A percentile compares a stretch with the other conserved stretches of the same genome.
These are phyloP conservation scores for Phaseolus coccineus DNA, from an alignment of 331 rosid genomes.

Conservation along the genomic window DNA sequence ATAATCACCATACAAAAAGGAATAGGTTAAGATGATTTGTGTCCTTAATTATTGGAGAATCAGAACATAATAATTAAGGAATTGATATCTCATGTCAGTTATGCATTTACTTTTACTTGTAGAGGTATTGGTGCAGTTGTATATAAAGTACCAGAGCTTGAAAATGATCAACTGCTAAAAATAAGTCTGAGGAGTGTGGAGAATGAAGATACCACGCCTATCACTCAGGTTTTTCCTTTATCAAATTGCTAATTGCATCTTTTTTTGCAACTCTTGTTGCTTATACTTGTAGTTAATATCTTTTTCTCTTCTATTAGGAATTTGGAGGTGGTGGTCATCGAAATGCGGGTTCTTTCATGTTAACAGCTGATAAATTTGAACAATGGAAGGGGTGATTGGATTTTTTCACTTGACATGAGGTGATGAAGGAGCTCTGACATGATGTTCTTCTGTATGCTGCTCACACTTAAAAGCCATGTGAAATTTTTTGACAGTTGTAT, in stretches of 20 bases:
- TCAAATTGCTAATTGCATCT: constrained; percentile 35
- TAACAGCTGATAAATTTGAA: constrained; percentile 62
- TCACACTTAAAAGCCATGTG: constrained; percentile 33
- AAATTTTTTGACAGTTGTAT: constrained; percentile 20
- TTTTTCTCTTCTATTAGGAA: constrained; percentile 56
- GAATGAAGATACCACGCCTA: constrained; percentile 72
- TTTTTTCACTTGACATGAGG: constrained; percentile 18
- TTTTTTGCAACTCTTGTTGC: background rate
- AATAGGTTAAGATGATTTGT: background rate
- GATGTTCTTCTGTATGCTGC: constrained; percentile 17
- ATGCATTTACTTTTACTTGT: constrained; percentile 30
- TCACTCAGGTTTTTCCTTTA: constrained; percentile 67
- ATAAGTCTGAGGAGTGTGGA: constrained; percentile 81
- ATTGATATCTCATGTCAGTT: background rate
- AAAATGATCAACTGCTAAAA: constrained; percentile 66
- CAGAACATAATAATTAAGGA: background rate
- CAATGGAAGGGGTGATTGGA: constrained; percentile 66
- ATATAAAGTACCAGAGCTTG: constrained; percentile 73
- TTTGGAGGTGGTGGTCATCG: constrained; percentile 91
- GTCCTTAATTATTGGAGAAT: background rate
- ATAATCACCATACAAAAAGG: background rate
- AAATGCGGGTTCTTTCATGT: constrained; percentile 82
- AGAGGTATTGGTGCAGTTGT: constrained; percentile 91
- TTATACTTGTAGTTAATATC: constrained; percentile 18
- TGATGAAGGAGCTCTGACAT: constrained; percentile 4